phyloP scores from a whole-genome alignment of 225 moss, liverwort and hornwort species.

The Polytrichum formosum region DNA sequence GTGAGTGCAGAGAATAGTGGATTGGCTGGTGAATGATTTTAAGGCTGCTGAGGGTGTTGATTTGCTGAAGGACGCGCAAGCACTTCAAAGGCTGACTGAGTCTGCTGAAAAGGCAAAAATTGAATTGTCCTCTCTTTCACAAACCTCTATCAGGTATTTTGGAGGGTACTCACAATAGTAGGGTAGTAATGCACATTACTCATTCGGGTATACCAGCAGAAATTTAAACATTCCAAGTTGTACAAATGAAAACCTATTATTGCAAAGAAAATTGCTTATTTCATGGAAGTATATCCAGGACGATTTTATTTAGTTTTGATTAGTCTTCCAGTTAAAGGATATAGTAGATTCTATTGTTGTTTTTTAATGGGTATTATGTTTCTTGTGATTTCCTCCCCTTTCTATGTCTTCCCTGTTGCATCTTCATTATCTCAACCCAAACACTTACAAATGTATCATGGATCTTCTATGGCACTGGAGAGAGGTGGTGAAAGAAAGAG shows the following conservation, averaged over 20 bases:
- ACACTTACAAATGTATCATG: too few species aligned
- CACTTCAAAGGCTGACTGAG: slow-evolving; percentile 84
- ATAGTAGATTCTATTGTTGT: neutral
- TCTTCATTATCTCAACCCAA: too few species aligned
- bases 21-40: slow-evolving; percentile 73
- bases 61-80: slow-evolving; percentile 78
- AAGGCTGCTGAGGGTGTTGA: slow-evolving; percentile 84
- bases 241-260: too few species aligned
- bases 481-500: too few species aligned
- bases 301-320: too few species aligned
- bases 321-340: too few species aligned
- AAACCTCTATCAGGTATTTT: slow-evolving; percentile 75
- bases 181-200: neutral
- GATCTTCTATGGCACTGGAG: too few species aligned
- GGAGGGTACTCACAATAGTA: neutral
- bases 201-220: too few species aligned
- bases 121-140: slow-evolving; percentile 75
- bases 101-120: slow-evolving; percentile 91
- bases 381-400: neutral
- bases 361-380: neutral
- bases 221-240: too few species aligned
- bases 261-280: too few species aligned
- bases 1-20: slow-evolving; percentile 75
- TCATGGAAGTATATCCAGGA: too few species aligned
- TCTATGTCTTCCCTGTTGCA: neutral